Evolutionary conservation across 495 filamentous ascomycete species (phyloP).

Genomic region (Thozetella sp.): DNA sequence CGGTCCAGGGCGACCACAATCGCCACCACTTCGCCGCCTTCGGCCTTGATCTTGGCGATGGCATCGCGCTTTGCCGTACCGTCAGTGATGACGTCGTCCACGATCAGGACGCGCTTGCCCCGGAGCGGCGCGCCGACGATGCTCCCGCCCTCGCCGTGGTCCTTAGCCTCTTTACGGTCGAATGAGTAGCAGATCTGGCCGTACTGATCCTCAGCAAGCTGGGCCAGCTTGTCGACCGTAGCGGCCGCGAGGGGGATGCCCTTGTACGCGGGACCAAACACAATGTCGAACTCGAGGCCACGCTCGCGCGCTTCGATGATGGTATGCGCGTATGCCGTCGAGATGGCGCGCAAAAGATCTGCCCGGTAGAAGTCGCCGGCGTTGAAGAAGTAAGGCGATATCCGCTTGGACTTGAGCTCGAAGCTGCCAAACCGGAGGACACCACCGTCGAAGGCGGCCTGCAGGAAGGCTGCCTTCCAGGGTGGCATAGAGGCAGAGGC

Average conservation of each 20-base stretch:
- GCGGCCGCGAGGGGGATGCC: conserved; percentile 85
- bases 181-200: conserved; percentile 75
- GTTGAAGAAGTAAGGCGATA: conserved; percentile 99
- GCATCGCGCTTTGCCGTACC: conserved; percentile 93
- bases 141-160: conserved; percentile 89
- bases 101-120: conserved; percentile 82
- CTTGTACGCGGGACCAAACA: conserved; percentile 94
- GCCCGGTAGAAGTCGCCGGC: conserved; percentile 83
- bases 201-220: conserved; percentile 58
- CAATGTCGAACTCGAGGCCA: conserved; percentile 61
- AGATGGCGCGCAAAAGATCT: conserved; percentile 70
- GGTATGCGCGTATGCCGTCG: conserved; percentile 77
- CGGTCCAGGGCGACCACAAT: conserved; percentile 88
- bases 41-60: conserved; percentile 75
- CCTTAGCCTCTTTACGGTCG: conserved; percentile 94
- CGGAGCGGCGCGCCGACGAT: conserved; percentile 85
- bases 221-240: conserved; percentile 68
- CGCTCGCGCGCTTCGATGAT: conserved; percentile 47
- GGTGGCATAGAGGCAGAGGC: conserved; percentile 31
- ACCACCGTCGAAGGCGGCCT: conserved; percentile 68
- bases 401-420: conserved; percentile 87
- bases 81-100: conserved; percentile 96
- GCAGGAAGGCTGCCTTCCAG: conserved; percentile 69
- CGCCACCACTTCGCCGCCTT: conserved; percentile 81
- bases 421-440: conserved; percentile 89